Evolutionary conservation across 116 monocot genomes (phyloP).

Genomic region (Zostera marina): DNA sequence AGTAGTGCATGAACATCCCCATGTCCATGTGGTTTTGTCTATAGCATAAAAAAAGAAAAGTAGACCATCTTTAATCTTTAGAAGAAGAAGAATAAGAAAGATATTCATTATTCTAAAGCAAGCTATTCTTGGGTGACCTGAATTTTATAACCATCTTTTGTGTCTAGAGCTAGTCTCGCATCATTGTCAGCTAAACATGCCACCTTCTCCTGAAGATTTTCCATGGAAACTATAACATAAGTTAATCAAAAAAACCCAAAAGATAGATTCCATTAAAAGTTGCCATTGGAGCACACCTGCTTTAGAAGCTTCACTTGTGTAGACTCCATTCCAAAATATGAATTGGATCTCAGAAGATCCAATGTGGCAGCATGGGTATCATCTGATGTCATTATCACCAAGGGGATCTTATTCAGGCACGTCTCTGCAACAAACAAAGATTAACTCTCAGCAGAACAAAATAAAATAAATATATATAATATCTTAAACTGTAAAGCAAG

Average conservation of each 20-base stretch:
- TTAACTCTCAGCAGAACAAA: no score
- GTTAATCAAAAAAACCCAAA: not conserved
- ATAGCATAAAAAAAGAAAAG: conserved; percentile 5
- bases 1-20: conserved; percentile 95
- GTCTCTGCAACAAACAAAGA: conserved; percentile 16
- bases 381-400: conserved; percentile 97
- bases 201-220: conserved; percentile 60
- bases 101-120: not conserved
- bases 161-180: conserved; percentile 78
- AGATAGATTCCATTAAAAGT: not conserved
- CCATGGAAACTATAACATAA: not conserved
- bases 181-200: conserved; percentile 92
- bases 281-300: conserved; percentile 32
- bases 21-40: conserved; percentile 99
- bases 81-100: not conserved
- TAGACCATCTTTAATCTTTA: no score
- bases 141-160: conserved; percentile 72
- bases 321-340: conserved; percentile 84
- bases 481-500: no score
- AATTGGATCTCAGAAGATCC: conserved; percentile 68
- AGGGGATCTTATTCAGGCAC: conserved; percentile 38
- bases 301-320: conserved; percentile 83
- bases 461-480: no score
- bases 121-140: conserved; percentile 35
- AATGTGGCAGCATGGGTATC: conserved; percentile 69